Evolutionary conservation across 345 rosid species (phyloP).

Genomic region (Citrus medica): DNA sequence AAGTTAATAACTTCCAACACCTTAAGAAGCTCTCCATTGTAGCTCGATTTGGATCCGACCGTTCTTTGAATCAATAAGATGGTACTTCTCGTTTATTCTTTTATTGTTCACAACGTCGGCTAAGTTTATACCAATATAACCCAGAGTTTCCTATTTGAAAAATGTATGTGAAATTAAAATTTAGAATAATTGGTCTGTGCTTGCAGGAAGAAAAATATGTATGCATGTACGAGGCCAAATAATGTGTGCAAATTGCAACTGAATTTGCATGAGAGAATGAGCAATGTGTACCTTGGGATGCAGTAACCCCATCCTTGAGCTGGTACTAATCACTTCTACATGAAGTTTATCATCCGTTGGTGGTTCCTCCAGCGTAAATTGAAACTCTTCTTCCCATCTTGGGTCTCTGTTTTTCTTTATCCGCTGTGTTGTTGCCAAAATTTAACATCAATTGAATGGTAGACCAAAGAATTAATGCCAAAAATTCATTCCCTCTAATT

Average conservation of each 20-base stretch:
- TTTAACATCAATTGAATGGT: not conserved
- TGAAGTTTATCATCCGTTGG: slow-evolving; percentile 72
- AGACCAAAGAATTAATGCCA: not conserved
- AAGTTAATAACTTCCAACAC: not conserved
- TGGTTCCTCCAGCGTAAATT: slow-evolving; percentile 76
- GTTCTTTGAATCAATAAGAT: slow-evolving; percentile 85
- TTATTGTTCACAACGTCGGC: slow-evolving; percentile 71
- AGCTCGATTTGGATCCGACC: slow-evolving; percentile 78
- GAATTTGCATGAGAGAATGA: not conserved
- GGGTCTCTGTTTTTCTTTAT: slow-evolving; percentile 88
- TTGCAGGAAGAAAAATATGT: not conserved
- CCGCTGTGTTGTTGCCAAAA: slow-evolving; percentile 35
- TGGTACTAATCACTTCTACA: slow-evolving; percentile 74
- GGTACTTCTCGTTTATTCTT: slow-evolving; percentile 79
- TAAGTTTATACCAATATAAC: slow-evolving; percentile 57
- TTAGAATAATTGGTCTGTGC: not conserved
- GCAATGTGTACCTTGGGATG: slow-evolving; percentile 68
- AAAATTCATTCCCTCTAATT: no score
- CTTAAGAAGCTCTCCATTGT: slow-evolving; percentile 66
- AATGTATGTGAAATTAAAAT: not conserved
- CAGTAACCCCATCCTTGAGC: slow-evolving; percentile 72
- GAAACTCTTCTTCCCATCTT: slow-evolving; percentile 91
- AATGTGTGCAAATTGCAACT: not conserved
- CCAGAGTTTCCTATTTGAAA: slow-evolving; percentile 63
- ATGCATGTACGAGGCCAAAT: not conserved